Conservation (phyloP, 2,329 filamentous ascomycete genomes). For the Cryphonectria japonica region DNA sequence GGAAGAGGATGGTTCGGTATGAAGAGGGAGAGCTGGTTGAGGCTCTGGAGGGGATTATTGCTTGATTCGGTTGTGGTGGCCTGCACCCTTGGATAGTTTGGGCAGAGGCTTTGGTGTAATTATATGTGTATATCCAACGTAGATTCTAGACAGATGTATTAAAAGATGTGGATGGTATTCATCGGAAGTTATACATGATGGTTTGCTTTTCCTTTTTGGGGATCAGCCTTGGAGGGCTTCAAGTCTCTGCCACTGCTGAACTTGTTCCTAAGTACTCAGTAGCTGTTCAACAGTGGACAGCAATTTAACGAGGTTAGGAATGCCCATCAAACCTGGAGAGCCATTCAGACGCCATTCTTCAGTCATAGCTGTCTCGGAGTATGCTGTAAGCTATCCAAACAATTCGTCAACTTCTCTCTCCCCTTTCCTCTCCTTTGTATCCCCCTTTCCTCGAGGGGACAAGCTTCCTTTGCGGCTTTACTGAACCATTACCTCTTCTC, state of each 20-base stretch:
- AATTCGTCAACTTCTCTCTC: not conserved
- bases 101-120: not conserved
- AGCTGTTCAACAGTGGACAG: too few species aligned
- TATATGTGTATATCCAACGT: not conserved
- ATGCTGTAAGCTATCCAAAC: not conserved
- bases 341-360: not conserved
- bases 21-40: slow-evolving; percentile 75
- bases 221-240: not conserved
- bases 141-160: not conserved
- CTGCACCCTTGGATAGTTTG: too few species aligned
- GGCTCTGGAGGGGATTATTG: slow-evolving; percentile 53
- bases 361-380: not conserved
- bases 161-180: not conserved
- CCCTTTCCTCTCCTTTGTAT: not conserved
- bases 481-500: too few species aligned
- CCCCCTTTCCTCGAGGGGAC: not conserved
- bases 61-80: not conserved
- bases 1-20: slow-evolving; percentile 64
- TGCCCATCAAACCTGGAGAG: not conserved
- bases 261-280: not conserved
- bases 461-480: not conserved
- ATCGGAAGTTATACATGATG: not conserved
- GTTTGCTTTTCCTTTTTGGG: not conserved
- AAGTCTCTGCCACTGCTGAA: not conserved
- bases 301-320: not conserved